phyloP scores from a whole-genome alignment of 352 stramenopile species.

The Pilasporangium apinafurcum region DNA sequence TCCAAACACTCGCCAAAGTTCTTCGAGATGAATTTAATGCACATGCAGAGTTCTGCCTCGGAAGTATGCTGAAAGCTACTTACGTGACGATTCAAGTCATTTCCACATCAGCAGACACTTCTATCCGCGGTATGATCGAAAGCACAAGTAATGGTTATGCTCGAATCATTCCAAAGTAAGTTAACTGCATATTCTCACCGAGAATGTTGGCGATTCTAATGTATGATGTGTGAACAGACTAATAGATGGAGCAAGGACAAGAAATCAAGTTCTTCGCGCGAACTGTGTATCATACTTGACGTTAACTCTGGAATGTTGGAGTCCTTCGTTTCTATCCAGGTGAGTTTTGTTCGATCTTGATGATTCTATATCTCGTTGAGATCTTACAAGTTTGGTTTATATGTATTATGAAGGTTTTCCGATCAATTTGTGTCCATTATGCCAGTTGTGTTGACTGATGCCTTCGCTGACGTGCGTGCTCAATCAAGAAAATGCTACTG shows the following conservation, averaged over 20 bases:
- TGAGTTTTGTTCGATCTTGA: no score
- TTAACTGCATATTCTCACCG: neutral
- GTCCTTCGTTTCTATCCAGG: conserved; percentile 4
- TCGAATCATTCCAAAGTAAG: conserved; percentile 69
- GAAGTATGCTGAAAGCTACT: conserved; percentile 72
- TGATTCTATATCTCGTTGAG: no score
- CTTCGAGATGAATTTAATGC: conserved; percentile 70
- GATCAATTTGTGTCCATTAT: conserved; percentile 56
- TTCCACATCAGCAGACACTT: conserved; percentile 65
- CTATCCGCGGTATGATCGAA: conserved; percentile 67
- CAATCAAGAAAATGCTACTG: conserved; percentile 78
- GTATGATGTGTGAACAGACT: conserved; percentile 35
- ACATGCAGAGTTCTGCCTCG: conserved; percentile 69
- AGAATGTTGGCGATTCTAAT: neutral
- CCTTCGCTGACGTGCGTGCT: conserved; percentile 63
- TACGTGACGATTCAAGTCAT: conserved; percentile 86
- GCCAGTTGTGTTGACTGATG: conserved; percentile 56
- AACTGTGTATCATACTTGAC: conserved; percentile 77
- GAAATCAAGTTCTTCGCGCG: conserved; percentile 67
- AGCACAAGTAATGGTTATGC: conserved; percentile 70
- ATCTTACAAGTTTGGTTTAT: no score
- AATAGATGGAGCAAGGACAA: conserved; percentile 63
- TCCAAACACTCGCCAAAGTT: conserved; percentile 49
- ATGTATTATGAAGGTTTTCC: conserved; percentile 27
- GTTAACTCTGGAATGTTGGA: conserved; percentile 64